phyloP scores from a whole-genome alignment of 2,329 filamentous ascomycete genomes.

The Botrytis porri region DNA sequence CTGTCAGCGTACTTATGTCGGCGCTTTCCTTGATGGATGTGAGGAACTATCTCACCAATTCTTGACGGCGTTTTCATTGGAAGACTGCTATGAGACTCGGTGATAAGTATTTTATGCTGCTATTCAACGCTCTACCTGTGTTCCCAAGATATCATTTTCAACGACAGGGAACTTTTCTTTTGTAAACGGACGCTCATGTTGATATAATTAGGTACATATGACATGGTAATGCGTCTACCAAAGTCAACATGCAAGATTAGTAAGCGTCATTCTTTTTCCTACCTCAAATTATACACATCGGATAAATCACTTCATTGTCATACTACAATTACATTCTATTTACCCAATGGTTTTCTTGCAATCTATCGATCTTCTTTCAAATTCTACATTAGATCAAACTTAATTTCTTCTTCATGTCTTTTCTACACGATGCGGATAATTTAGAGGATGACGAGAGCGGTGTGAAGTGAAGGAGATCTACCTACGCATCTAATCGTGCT shows the following conservation, averaged over 20 bases:
- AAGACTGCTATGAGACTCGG: background rate
- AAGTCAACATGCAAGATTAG: background rate
- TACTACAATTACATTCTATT: background rate
- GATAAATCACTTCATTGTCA: background rate
- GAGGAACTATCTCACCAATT: too few species aligned
- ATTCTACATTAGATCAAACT: background rate
- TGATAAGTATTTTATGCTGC: background rate
- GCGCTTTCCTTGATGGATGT: too few species aligned
- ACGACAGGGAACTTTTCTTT: background rate
- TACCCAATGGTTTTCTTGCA: background rate
- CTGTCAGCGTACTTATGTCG: background rate
- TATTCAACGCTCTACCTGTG: background rate
- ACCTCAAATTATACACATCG: background rate
- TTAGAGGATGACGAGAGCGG: background rate
- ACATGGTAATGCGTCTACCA: background rate
- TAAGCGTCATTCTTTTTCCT: background rate
- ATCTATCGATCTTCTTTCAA: background rate
- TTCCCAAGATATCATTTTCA: background rate
- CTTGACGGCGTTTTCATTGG: background rate
- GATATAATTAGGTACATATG: background rate
- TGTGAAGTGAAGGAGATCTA: background rate
- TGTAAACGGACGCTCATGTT: background rate
- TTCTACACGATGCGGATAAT: background rate
- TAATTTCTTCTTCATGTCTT: background rate
- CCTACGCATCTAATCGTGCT: background rate